Conservation (phyloP, 805 yeast genomes). For the Myxozyma neglecta region DNA sequence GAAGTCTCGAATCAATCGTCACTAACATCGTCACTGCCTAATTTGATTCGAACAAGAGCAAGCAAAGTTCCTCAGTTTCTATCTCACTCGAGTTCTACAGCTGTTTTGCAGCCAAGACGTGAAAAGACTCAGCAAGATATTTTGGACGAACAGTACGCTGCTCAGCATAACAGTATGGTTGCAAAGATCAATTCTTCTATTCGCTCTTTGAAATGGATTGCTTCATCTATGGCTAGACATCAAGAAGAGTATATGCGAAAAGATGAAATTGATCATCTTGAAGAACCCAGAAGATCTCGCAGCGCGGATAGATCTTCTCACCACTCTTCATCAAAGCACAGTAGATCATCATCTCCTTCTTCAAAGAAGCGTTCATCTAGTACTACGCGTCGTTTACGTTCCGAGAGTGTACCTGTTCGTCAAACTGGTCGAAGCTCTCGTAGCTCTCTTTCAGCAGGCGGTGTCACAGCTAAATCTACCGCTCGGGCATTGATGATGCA, state of each 20-base stretch:
- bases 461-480: slow-evolving; percentile 27
- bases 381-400: slow-evolving; percentile 8
- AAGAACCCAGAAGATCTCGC: slow-evolving; percentile 24
- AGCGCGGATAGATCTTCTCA: slow-evolving; percentile 2
- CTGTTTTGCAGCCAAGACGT: not conserved
- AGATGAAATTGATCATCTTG: slow-evolving; percentile 24
- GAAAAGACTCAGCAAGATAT: slow-evolving; percentile 11
- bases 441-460: slow-evolving; percentile 25
- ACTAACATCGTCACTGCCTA: not conserved
- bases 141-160: slow-evolving; percentile 22
- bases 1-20: not conserved
- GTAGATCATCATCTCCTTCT: not conserved
- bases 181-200: slow-evolving; percentile 27
- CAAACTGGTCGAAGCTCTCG: slow-evolving; percentile 1
- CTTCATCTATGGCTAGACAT: slow-evolving; percentile 31
- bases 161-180: slow-evolving; percentile 22
- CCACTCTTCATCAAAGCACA: not conserved
- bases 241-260: slow-evolving; percentile 30
- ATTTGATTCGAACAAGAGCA: not conserved
- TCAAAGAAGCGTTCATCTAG: slow-evolving; percentile 17
- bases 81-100: not conserved
- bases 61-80: not conserved
- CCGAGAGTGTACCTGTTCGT: slow-evolving; percentile 20
- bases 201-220: slow-evolving; percentile 28
- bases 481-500: slow-evolving; percentile 29